These are phyloP conservation scores for Phytopythium delawarense DNA, from an alignment of 352 stramenopile genomes.

Conservation along the genomic window DNA sequence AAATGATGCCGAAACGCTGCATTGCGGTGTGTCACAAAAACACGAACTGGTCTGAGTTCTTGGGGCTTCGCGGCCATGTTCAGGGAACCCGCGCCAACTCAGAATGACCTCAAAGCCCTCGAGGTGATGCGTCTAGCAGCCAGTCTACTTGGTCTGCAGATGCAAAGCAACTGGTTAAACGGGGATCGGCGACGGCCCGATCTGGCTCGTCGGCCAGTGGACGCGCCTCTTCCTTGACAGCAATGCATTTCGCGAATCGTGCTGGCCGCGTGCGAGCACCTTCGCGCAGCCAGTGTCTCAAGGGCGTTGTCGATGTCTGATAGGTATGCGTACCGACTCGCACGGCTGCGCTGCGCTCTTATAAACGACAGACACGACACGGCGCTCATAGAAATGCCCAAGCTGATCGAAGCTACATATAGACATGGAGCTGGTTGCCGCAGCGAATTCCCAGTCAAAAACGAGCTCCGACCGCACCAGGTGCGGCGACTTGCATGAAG, in stretches of 20 bases:
- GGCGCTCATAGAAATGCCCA: not conserved
- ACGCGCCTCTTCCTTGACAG: not conserved
- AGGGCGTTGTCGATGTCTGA: not conserved
- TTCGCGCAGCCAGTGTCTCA: not conserved
- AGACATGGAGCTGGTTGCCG: not conserved
- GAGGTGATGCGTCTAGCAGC: not conserved
- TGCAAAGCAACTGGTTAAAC: not conserved
- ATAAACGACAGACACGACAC: not conserved
- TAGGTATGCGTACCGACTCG: not conserved
- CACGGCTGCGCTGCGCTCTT: not conserved
- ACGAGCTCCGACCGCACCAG: not conserved
- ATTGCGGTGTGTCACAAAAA: not conserved
- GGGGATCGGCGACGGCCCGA: not conserved
- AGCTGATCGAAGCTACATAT: not conserved
- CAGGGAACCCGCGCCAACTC: not conserved
- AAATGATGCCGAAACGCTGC: too few species aligned
- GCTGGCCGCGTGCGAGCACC: not conserved
- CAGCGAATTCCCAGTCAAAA: not conserved
- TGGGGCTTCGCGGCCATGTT: not conserved
- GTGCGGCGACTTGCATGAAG: not conserved
- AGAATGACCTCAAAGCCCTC: not conserved
- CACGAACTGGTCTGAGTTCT: not conserved
- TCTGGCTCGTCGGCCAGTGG: not conserved
- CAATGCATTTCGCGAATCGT: not conserved
- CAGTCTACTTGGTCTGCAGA: not conserved